These are phyloP conservation scores for Mycena rosella DNA, from an alignment of 768 basidiomycete genomes.

Conservation along the genomic window DNA sequence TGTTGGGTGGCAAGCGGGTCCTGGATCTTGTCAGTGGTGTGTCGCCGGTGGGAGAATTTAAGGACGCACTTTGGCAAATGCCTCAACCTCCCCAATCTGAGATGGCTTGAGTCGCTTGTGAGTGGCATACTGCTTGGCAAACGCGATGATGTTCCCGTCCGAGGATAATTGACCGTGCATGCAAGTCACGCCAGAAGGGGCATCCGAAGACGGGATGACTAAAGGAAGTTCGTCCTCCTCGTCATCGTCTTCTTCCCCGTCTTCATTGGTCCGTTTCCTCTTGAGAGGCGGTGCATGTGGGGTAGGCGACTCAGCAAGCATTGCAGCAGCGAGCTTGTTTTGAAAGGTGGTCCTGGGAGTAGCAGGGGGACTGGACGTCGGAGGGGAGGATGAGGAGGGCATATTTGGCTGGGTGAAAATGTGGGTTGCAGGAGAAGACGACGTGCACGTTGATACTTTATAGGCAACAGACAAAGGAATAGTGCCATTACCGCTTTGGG, in stretches of 20 bases:
- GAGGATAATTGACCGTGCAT: neutral
- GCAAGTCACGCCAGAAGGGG: neutral
- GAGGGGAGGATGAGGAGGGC: neutral
- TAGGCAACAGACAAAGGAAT: neutral
- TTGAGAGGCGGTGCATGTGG: neutral
- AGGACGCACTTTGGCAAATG: neutral
- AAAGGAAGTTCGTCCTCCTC: neutral
- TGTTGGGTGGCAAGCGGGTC: neutral
- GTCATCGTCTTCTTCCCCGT: neutral
- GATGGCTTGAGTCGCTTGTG: conserved; percentile 14
- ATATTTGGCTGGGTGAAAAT: neutral
- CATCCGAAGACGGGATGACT: neutral
- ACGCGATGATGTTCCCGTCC: neutral
- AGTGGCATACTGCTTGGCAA: conserved; percentile 7
- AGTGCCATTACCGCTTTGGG: neutral
- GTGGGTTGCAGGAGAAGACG: neutral
- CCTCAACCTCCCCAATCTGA: conserved; percentile 1
- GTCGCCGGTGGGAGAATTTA: neutral
- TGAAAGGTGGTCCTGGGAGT: neutral
- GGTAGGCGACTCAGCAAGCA: neutral
- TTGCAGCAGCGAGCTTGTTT: neutral
- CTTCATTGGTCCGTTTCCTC: neutral
- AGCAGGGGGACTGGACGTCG: neutral
- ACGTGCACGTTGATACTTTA: too few relatives aligned
- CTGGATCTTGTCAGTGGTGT: neutral